Conservation (phyloP, 768 basidiomycete genomes). For the Mycena indigotica region DNA sequence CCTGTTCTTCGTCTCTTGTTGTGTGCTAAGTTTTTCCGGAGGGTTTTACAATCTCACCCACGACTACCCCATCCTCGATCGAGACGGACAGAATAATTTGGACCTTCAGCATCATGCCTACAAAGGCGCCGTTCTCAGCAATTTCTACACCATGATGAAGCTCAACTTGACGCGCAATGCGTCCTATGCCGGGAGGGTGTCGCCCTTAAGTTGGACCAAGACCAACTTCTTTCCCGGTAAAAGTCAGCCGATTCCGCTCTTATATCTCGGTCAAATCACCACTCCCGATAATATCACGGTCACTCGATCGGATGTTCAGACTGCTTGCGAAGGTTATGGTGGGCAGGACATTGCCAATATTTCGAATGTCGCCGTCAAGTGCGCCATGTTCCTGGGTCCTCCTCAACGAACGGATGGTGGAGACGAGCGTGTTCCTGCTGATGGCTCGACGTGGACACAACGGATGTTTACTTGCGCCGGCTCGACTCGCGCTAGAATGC, state of each 20-base stretch:
- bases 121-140: slow-evolving; percentile 26
- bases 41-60: slow-evolving; percentile 23
- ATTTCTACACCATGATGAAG: slow-evolving; percentile 19
- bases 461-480: slow-evolving; percentile 23
- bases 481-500: slow-evolving; percentile 19
- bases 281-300: neutral
- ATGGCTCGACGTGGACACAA: slow-evolving; percentile 27
- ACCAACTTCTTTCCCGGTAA: slow-evolving; percentile 9
- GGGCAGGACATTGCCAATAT: slow-evolving; percentile 23
- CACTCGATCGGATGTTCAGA: neutral
- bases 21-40: no score
- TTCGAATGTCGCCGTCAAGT: slow-evolving; percentile 26
- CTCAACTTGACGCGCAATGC: slow-evolving; percentile 20
- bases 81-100: slow-evolving; percentile 24
- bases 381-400: slow-evolving; percentile 22
- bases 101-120: slow-evolving; percentile 25
- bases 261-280: slow-evolving; percentile 1
- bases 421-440: slow-evolving; percentile 11
- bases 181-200: slow-evolving; percentile 16
- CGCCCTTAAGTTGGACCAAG: slow-evolving; percentile 5
- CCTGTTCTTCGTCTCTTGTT: no score
- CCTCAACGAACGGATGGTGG: slow-evolving; percentile 26
- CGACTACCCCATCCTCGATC: slow-evolving; percentile 13
- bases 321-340: slow-evolving; percentile 23
- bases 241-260: slow-evolving; percentile 1